Percentiles rank a stretch among this genome's conserved stretches.
phyloP scores from a whole-genome alignment of 768 basidiomycete genomes.

The Chalciporus piperatus region DNA sequence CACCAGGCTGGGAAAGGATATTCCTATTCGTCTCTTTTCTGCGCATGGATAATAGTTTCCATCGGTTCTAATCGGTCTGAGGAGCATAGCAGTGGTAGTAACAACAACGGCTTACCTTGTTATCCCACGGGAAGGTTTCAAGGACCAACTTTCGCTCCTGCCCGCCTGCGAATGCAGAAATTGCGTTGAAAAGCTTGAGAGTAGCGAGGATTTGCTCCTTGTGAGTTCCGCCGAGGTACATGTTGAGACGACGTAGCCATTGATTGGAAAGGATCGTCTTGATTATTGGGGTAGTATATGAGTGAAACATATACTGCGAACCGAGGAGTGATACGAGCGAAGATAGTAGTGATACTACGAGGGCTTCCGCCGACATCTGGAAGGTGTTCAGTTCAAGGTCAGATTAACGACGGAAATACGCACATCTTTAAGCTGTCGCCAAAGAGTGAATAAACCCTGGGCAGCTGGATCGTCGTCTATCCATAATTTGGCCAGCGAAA shows the following conservation, averaged over 20 bases:
- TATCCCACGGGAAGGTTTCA: conserved; percentile 77
- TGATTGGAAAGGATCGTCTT: conserved; percentile 55
- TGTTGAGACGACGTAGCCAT: conserved; percentile 56
- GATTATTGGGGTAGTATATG: conserved; percentile 58
- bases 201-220: conserved; percentile 66
- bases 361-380: too few relatives aligned
- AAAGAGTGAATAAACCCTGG: too few relatives aligned
- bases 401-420: too few relatives aligned
- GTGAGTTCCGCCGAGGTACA: conserved; percentile 59
- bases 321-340: too few relatives aligned
- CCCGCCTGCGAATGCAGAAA: conserved; percentile 68
- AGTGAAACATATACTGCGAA: conserved; percentile 33
- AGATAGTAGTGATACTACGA: too few relatives aligned
- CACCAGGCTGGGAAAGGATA: conserved; percentile 61
- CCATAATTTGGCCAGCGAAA: too few relatives aligned
- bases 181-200: conserved; percentile 58
- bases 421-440: too few relatives aligned
- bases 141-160: conserved; percentile 58
- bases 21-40: conserved; percentile 48
- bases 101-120: conserved; percentile 47
- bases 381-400: too few relatives aligned
- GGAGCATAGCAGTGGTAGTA: not conserved
- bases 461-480: too few relatives aligned
- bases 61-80: conserved; percentile 46
- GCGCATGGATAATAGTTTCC: conserved; percentile 69